Base-by-base conservation (phyloP, 371 early-diverging fungal genomes). In the Neoconidiobolus thromboides region DNA sequence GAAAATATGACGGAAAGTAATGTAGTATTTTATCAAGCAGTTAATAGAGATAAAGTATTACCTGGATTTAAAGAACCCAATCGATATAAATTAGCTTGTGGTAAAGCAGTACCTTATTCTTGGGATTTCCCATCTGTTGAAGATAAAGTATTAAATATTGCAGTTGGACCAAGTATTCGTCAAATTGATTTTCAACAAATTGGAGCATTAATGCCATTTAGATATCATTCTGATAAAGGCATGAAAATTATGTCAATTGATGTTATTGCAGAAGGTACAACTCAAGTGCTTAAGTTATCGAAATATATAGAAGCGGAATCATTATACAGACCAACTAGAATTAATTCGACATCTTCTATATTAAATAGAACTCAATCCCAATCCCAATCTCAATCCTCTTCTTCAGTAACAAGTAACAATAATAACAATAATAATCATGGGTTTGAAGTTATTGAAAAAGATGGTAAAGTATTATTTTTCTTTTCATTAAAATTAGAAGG, bases 91-190 rank as follows among this genome's bases (percentile, higher is more conserved):
- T 67, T 91, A 49, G 71, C 77, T 26, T 70, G 84, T 0, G 79
- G 80, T 7, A 72, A 79, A 63, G 68, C 82, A 1, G 71, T 83
- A 61, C 76, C 81, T n/a, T 98, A 94, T 61, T 84, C 97, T 0
- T 96, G 95, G 93, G 98, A 98, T 63, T 70, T 80, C 61, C 98
- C 97, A 14, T 81, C 87, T 5, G 68, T 78, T 2, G 71, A 74
- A 36, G 75, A 80, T n/a, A 93, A 91, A 65, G 70, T 76, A 5
- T 67, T 94, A 46, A 81, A 84, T 12, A 55, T 94, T 37, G 72
- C 69, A 38, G 81, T 87, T 3, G 78, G 81, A 60, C 88, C 85
- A 5, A 67, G 73, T 3, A 83, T 87, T 58, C 74, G 92, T 41
- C 75, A 80, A 7, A 78, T 94, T 52, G 89, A 87, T 53, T 60